These are phyloP conservation scores for Penicillium cataractarum DNA, from an alignment of 495 filamentous ascomycete species.

Conservation along the genomic window DNA sequence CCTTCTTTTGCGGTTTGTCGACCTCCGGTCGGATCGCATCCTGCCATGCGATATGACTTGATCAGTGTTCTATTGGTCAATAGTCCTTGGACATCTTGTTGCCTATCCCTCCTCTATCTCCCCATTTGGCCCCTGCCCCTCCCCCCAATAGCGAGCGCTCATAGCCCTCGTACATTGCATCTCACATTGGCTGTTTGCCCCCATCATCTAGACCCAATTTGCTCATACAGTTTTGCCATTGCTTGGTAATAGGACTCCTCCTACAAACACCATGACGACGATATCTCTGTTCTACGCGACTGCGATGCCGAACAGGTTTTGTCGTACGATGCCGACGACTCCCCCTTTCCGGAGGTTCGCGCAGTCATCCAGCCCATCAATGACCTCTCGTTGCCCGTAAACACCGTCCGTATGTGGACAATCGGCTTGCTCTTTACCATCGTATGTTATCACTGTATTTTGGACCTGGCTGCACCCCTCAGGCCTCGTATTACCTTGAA, in stretches of 20 bases:
- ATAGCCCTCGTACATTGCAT: background rate
- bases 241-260: slow-evolving; percentile 9
- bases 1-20: background rate
- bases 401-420: slow-evolving; percentile 73
- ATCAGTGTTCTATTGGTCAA: background rate
- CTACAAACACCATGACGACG: slow-evolving; percentile 14
- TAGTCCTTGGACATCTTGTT: background rate
- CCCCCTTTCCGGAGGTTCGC: slow-evolving; percentile 69
- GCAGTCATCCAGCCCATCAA: slow-evolving; percentile 56
- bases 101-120: background rate
- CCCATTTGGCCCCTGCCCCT: background rate
- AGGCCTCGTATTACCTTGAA: no score
- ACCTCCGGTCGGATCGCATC: background rate
- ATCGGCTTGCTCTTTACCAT: slow-evolving; percentile 70
- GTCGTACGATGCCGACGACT: slow-evolving; percentile 60
- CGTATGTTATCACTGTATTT: slow-evolving; percentile 15
- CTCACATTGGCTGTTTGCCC: background rate
- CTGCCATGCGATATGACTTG: background rate
- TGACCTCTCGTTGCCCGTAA: slow-evolving; percentile 66
- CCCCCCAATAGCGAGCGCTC: background rate
- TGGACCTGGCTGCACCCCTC: background rate
- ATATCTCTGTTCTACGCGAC: slow-evolving; percentile 37
- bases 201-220: background rate
- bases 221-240: background rate
- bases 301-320: slow-evolving; percentile 42